Evolutionary conservation across 2,329 filamentous ascomycete genomes (phyloP), one percentile per base, ranked within the genome.

Genomic region (Ophiostoma novo-ulmi): DNA sequence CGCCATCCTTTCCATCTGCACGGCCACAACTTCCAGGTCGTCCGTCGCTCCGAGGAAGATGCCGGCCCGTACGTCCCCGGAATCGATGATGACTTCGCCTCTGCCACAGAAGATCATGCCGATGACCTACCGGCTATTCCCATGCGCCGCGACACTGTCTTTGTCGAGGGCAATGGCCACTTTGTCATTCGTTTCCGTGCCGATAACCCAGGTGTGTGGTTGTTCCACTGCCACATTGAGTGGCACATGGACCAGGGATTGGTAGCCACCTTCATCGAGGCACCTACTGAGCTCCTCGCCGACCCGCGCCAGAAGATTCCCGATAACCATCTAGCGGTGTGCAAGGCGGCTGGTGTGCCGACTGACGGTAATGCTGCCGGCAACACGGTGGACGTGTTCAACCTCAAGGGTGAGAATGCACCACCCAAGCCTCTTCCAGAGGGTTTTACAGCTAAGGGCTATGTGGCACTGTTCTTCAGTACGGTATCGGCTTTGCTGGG

Each of bases 391-490:
- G 72, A 77, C 35, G 73, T 75, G 20, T 64, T 78, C 26, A 74
- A 78, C 61, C 72, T 78, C 38, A 58, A 31, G 1, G 78, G 77
- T 14, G 72, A 78, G 55, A 73, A 73, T 67, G 22, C 39, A 3
- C 72, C 73, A 5, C 72, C 73, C 13, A 71, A 70, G 44, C 63
- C 68, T 10, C 70, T 73, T 2, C 72, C 72, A 0, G 67, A 61
- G 1, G 71, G 71, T 5, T 77, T 94, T 77, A 92, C 89, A 0
- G 79, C 88, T 0, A 84, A 85, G 65, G 92, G 92, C 4, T 91
- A 91, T 63, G 85, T 93, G 1, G 92, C 92, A 3, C 79, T 95
- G 73, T 88, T 89, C 1, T 92, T 94, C 77, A 92, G 89, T 76
- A 85, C 84, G 73, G 72, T 93, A 1, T 84, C 85, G 26, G 92